phyloP scores from a whole-genome alignment of 805 yeast genomes.

The Pichia paraexigua region DNA sequence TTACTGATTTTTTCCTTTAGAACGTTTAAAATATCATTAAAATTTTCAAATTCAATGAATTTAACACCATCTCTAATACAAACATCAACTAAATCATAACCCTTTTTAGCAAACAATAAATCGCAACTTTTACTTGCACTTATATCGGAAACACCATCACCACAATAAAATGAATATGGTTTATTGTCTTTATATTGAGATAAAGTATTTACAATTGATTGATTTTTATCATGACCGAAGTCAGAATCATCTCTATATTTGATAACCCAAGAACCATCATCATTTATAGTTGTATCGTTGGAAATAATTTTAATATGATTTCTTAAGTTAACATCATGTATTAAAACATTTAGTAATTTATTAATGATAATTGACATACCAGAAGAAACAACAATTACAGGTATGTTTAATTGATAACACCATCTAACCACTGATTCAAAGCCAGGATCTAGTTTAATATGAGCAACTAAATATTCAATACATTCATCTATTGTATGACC shows the following conservation, averaged over 20 bases:
- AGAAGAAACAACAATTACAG: conserved; percentile 79
- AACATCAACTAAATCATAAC: conserved; percentile 80
- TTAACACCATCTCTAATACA: conserved; percentile 78
- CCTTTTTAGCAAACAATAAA: conserved; percentile 85
- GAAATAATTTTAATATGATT: conserved; percentile 71
- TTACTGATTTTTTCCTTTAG: conserved; percentile 21
- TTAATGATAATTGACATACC: conserved; percentile 93
- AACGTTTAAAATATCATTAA: conserved; percentile 64
- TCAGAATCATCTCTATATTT: conserved; percentile 76
- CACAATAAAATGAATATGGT: conserved; percentile 82
- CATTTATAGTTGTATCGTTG: conserved; percentile 37
- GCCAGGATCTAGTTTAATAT: conserved; percentile 82
- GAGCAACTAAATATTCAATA: conserved; percentile 54
- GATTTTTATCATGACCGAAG: conserved; percentile 93
- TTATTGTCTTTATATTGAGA: conserved; percentile 28
- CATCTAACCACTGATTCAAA: conserved; percentile 75
- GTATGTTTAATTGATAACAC: conserved; percentile 64
- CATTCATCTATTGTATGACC: conserved; percentile 58
- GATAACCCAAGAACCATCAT: conserved; percentile 65
- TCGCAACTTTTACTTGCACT: conserved; percentile 95
- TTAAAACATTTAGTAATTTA: conserved; percentile 44
- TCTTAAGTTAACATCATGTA: conserved; percentile 58
- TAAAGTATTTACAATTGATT: conserved; percentile 52
- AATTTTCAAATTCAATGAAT: conserved; percentile 72
- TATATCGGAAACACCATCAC: conserved; percentile 95